A percentile compares a stretch with the other conserved stretches of the same genome.
Conservation (phyloP, 2,329 filamentous ascomycete species). For the Trichoderma polysporum region DNA sequence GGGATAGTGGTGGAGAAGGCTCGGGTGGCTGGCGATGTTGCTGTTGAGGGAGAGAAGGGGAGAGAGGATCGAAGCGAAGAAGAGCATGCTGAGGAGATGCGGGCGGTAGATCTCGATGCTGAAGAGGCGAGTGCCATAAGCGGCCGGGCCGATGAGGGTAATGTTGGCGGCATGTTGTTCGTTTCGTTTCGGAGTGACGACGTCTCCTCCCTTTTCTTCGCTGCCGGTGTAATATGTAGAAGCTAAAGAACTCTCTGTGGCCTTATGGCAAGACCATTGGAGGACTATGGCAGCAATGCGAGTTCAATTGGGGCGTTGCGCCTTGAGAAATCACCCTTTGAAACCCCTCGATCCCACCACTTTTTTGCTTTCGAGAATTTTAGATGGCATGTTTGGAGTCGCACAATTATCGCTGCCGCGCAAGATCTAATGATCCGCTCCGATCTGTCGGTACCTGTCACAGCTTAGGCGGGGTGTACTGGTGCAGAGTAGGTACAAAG, state of each 20-base stretch:
- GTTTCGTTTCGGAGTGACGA: not conserved
- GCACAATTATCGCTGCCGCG: not conserved
- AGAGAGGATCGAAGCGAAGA: too few species aligned
- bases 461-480: not conserved
- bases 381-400: conserved; percentile 9
- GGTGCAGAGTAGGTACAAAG: not conserved
- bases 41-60: not conserved
- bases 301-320: not conserved
- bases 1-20: conserved; percentile 41
- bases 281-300: not conserved
- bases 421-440: conserved; percentile 17
- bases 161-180: not conserved
- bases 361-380: conserved; percentile 14
- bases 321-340: not conserved
- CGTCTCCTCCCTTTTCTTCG: too few species aligned
- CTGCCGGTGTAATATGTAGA: too few species aligned
- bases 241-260: not conserved
- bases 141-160: conserved; percentile 12
- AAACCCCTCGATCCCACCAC: conserved; percentile 4
- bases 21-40: conserved; percentile 20
- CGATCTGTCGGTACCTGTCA: not conserved
- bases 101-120: conserved; percentile 15
- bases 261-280: not conserved
- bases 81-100: conserved; percentile 19
- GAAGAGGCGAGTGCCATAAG: conserved; percentile 13